Evolutionary conservation across 2,329 filamentous ascomycete genomes (phyloP).

Genomic region (Phyllosticta citriasiana): DNA sequence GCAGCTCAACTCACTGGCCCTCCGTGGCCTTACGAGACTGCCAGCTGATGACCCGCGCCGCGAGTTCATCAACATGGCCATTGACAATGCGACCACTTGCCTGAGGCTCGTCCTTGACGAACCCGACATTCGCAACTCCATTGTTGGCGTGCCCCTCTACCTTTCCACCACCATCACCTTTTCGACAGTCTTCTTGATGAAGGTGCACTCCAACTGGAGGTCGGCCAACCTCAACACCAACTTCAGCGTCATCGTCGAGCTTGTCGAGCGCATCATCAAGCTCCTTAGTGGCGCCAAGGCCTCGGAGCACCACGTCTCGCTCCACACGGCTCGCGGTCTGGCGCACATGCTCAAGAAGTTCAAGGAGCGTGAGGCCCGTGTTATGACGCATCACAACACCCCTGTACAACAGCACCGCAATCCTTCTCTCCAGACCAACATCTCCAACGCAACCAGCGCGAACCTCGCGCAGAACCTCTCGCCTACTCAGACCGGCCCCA

Average conservation of each 20-base stretch:
- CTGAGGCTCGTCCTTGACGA: slow-evolving; percentile 26
- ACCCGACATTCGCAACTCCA: slow-evolving; percentile 21
- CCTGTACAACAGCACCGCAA: background rate
- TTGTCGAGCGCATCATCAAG: slow-evolving; percentile 24
- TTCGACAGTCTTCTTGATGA: slow-evolving; percentile 28
- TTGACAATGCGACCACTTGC: slow-evolving; percentile 17
- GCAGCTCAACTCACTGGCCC: slow-evolving; percentile 26
- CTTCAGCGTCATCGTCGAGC: slow-evolving; percentile 26
- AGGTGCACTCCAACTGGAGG: slow-evolving; percentile 26
- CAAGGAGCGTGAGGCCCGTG: slow-evolving; percentile 10
- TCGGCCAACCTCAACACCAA: slow-evolving; percentile 13
- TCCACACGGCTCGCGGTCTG: slow-evolving; percentile 28
- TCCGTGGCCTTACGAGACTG: slow-evolving; percentile 15
- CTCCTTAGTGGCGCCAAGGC: slow-evolving; percentile 23
- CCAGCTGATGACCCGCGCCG: slow-evolving; percentile 1
- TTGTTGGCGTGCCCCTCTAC: slow-evolving; percentile 28
- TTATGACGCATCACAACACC: slow-evolving; percentile 6
- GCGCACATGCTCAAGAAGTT: slow-evolving; percentile 25
- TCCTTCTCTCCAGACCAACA: slow-evolving; percentile 7
- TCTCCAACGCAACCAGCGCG: slow-evolving; percentile 3
- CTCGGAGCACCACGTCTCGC: slow-evolving; percentile 27
- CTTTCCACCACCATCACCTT: slow-evolving; percentile 31
- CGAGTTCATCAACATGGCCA: slow-evolving; percentile 14
- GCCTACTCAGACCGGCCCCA: background rate
- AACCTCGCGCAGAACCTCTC: background rate